A percentile compares a stretch with the other conserved stretches of the same genome.
Conservation (phyloP, 441 rosid genomes). For the Populus tomentosa region DNA sequence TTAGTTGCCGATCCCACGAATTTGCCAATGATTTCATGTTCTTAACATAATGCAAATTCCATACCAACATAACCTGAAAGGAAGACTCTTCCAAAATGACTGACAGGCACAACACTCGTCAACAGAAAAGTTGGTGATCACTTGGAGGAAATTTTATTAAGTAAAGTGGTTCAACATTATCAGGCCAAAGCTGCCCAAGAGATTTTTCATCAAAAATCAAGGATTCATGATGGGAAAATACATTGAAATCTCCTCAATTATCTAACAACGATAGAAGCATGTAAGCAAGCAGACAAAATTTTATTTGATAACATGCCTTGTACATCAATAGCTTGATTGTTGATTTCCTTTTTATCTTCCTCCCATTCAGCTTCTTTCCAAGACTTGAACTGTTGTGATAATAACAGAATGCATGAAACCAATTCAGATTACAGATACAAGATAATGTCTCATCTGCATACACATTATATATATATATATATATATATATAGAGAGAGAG, state of each 20-base stretch:
- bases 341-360: slow-evolving; percentile 24
- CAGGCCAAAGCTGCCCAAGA: background rate
- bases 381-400: slow-evolving; percentile 31
- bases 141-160: background rate
- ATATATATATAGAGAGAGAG: too few relatives aligned
- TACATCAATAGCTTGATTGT: slow-evolving; percentile 24
- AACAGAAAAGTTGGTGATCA: background rate
- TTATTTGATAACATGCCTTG: slow-evolving; percentile 32
- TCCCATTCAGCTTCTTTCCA: slow-evolving; percentile 48
- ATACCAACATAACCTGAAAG: background rate
- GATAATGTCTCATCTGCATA: background rate
- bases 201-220: background rate
- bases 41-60: background rate
- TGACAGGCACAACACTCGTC: background rate
- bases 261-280: background rate
- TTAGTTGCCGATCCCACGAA: background rate
- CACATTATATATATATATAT: background rate
- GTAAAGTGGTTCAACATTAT: background rate
- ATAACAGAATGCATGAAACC: slow-evolving; percentile 11
- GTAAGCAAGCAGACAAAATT: background rate
- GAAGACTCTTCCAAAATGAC: background rate
- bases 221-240: background rate
- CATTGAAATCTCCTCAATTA: background rate
- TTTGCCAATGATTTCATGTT: background rate
- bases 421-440: background rate